These are phyloP conservation scores for Stellera chamaejasme DNA, from an alignment of 345 rosid genomes.

Conservation along the genomic window DNA sequence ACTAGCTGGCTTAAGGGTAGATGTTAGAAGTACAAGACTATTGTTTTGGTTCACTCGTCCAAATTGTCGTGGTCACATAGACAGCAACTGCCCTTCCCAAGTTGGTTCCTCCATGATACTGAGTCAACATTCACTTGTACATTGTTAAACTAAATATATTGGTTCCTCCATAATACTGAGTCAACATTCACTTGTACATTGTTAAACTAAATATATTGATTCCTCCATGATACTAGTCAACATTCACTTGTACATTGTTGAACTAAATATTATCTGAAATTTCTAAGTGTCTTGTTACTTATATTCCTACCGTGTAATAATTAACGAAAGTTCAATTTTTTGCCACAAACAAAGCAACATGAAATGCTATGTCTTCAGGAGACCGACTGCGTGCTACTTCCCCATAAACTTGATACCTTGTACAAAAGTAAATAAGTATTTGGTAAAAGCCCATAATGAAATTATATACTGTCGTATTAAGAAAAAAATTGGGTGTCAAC, in stretches of 20 bases:
- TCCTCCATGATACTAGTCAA: too few relatives aligned
- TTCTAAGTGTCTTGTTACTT: background rate
- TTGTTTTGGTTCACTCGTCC: too few relatives aligned
- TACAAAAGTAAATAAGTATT: background rate
- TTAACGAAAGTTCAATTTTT: slow-evolving; percentile 79
- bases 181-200: too few relatives aligned
- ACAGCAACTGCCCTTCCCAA: slow-evolving; percentile 77
- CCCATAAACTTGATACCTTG: slow-evolving; percentile 72
- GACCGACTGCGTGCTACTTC: slow-evolving; percentile 44
- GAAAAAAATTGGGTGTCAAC: background rate
- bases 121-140: too few relatives aligned
- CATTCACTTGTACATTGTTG: background rate
- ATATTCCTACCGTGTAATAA: slow-evolving; percentile 67
- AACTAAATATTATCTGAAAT: background rate
- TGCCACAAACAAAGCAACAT: slow-evolving; percentile 60
- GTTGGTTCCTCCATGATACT: slow-evolving; percentile 97
- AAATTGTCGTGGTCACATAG: slow-evolving; percentile 31
- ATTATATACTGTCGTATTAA: too few relatives aligned
- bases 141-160: too few relatives aligned
- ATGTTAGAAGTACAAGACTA: too few relatives aligned
- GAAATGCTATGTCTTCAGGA: slow-evolving; percentile 75
- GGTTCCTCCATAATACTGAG: too few relatives aligned
- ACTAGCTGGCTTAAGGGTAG: too few relatives aligned
- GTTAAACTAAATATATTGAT: too few relatives aligned
- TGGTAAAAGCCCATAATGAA: background rate